These are phyloP conservation scores for Craspedostauros australis DNA, from an alignment of 108 stramenopile genomes.

Conservation along the genomic window DNA sequence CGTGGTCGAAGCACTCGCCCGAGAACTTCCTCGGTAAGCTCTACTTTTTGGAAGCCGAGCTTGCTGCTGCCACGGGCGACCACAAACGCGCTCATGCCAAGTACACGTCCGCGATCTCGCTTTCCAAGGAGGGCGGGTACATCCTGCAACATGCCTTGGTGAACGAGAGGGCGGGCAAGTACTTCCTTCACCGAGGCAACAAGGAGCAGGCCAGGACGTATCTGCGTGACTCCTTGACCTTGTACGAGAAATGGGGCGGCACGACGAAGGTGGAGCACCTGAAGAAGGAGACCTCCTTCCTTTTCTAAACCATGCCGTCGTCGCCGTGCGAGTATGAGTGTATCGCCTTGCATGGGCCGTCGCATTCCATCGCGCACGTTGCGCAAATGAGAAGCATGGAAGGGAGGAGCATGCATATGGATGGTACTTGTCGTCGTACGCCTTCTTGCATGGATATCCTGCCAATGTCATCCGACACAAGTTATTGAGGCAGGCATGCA, in stretches of 20 bases:
- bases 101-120: conserved; percentile 32
- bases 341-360: too few species aligned
- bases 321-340: too few species aligned
- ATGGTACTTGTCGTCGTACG: too few species aligned
- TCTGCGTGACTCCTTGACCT: conserved; percentile 27
- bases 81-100: conserved; percentile 21
- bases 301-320: too few species aligned
- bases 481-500: too few species aligned
- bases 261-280: conserved; percentile 29
- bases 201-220: conserved; percentile 9
- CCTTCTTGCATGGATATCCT: too few species aligned
- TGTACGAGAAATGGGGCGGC: conserved; percentile 47
- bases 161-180: conserved; percentile 34
- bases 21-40: conserved; percentile 45
- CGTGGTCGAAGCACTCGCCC: conserved; percentile 30
- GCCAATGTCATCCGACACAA: too few species aligned
- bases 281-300: conserved; percentile 18
- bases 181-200: conserved; percentile 12
- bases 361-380: too few species aligned
- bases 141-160: conserved; percentile 45
- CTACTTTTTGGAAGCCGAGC: conserved; percentile 43
- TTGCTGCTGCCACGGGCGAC: conserved; percentile 28
- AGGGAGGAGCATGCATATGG: too few species aligned
- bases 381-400: too few species aligned
- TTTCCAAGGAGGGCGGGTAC: conserved; percentile 32